These are phyloP conservation scores for Verbascum thapsus DNA, from an alignment of 257 asterid species.

Conservation along the genomic window DNA sequence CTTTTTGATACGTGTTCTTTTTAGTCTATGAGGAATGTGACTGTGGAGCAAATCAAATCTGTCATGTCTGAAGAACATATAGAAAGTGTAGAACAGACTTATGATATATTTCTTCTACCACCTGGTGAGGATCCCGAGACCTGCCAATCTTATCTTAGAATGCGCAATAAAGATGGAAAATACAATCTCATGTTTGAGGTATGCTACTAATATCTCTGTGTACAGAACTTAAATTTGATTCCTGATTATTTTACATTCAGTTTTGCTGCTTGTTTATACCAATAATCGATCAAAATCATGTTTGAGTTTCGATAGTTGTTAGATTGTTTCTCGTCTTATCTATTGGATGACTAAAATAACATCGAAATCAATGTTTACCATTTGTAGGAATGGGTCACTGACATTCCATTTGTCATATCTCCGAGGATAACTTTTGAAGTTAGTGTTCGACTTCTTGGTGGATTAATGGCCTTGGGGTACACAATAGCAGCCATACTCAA, in stretches of 20 bases:
- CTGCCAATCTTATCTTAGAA: conserved; percentile 96
- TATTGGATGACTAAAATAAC: not conserved
- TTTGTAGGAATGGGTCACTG: conserved; percentile 93
- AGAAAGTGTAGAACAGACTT: conserved; percentile 76
- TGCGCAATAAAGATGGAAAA: conserved; percentile 97
- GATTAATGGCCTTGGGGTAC: conserved; percentile 98
- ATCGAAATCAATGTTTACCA: conserved; percentile 24
- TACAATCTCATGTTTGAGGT: conserved; percentile 99
- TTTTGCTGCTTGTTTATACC: not conserved
- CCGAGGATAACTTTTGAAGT: conserved; percentile 99
- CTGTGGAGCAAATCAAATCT: conserved; percentile 66
- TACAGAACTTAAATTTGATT: not conserved
- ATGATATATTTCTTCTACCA: conserved; percentile 94
- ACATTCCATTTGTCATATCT: conserved; percentile 92
- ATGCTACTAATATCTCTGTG: conserved; percentile 22
- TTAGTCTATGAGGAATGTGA: conserved; percentile 67
- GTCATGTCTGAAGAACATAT: conserved; percentile 64
- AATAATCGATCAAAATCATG: conserved; percentile 9
- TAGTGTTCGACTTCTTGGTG: conserved; percentile 96
- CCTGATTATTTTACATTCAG: not conserved
- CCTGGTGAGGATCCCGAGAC: conserved; percentile 99
- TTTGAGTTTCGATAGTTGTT: not conserved
- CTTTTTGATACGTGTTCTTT: conserved; percentile 31
- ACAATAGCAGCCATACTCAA: conserved; percentile 95
- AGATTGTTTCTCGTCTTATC: conserved; percentile 8